These are phyloP conservation scores for Prinsepia uniflora DNA, from an alignment of 306 rosid genomes.

Conservation along the genomic window DNA sequence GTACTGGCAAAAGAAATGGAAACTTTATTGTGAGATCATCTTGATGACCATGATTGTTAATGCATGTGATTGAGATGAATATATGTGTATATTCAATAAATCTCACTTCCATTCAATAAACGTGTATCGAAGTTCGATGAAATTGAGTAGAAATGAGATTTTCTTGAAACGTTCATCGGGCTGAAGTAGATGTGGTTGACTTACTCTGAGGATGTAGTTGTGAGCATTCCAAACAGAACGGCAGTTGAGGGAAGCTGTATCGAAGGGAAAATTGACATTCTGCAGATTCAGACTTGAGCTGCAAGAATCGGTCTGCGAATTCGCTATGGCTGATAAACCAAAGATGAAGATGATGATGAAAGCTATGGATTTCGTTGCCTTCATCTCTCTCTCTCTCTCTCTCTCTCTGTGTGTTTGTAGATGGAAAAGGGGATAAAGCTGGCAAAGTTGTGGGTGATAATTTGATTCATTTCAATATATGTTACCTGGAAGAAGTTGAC, in stretches of 20 bases:
- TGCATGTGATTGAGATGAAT: background rate
- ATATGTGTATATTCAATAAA: background rate
- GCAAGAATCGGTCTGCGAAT: constrained; percentile 57
- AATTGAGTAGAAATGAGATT: background rate
- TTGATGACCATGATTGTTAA: background rate
- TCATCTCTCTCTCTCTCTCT: constrained; percentile 31
- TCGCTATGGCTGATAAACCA: constrained; percentile 34
- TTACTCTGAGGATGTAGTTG: constrained; percentile 64
- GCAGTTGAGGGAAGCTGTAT: constrained; percentile 54
- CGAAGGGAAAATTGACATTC: constrained; percentile 40
- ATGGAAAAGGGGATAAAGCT: background rate
- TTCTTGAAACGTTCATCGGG: background rate
- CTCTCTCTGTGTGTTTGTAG: background rate
- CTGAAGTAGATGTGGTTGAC: constrained; percentile 24
- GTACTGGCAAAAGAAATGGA: constrained; percentile 43
- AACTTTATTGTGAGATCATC: background rate
- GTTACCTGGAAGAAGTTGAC: constrained; percentile 24
- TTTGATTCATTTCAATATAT: background rate
- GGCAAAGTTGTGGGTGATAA: constrained; percentile 22
- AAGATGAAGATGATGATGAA: constrained; percentile 29
- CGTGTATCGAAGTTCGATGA: background rate
- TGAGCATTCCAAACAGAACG: constrained; percentile 57
- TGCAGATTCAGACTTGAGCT: constrained; percentile 41
- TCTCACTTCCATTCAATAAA: background rate
- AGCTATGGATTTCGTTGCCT: constrained; percentile 10